Base-by-base conservation (phyloP, 2,329 filamentous ascomycete species). In the Penicillium sp. region DNA sequence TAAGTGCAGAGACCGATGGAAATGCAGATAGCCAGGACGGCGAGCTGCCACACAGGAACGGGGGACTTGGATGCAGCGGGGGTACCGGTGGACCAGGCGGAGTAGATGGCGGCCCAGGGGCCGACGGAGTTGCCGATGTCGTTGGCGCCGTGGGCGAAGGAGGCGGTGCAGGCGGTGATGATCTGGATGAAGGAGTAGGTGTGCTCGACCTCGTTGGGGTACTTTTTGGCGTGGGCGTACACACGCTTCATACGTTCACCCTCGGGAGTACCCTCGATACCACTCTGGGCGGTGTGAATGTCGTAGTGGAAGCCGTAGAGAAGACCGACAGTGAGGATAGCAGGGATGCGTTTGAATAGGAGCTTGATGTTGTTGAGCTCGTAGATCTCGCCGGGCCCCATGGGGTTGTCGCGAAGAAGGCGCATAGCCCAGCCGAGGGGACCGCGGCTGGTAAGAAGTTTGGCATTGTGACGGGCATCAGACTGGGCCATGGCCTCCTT, bases 391-490 rank as follows among this genome's bases (percentile, higher is more conserved):
- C 89, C 90, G 16, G 84, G 71, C 16, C 87, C 87, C 74, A 90
- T 82, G 44, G 84, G 87, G 78, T 91, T 89, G 65, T 88, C 79
- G 68, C 84, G 87, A 18, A 92, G 84, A 47, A 79, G 83, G 63
- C 89, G 87, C 86, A 93, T 89, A 35, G 87, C 90, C 89, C 89
- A 92, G 64, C 85, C 89, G n/a, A 93, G 79, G 47, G 87, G 88
- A 26, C 89, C 87, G 1, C 76, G 75, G 54, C 79, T 80, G 71
- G 82, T 76, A 53, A 82, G 75, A 50, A 93, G 84, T 63, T 83
- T 83, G 19, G 82, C 82, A 68, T 88, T 83, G 64, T 87, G 80
- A 42, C 75, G 79, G 18, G 78, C 79, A 54, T 85, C 76, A 7
- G 80, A 83, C 53, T 84, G 73, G 4, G 75, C 79, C 51, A 86